phyloP scores from a whole-genome alignment of 768 basidiomycete species.

The Panellus pusillus region DNA sequence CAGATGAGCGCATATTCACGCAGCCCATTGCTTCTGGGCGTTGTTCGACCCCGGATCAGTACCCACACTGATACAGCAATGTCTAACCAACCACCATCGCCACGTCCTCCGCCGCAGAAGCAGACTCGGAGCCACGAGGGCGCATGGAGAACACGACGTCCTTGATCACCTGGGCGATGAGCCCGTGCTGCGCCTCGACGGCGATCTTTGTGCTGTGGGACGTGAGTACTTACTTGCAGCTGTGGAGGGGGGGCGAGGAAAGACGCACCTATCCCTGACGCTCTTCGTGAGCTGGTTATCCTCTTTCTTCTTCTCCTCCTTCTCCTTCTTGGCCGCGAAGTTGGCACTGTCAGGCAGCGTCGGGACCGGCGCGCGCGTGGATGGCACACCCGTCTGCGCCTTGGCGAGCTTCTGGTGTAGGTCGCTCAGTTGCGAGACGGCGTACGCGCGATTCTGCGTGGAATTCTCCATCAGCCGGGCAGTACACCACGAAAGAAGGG shows the following conservation, averaged over 20 bases:
- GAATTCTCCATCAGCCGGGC: not conserved
- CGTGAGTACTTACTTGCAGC: not conserved
- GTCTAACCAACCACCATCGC: constrained; percentile 6
- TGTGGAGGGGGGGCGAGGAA: not conserved
- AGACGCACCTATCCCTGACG: constrained; percentile 79
- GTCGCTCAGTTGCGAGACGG: constrained; percentile 88
- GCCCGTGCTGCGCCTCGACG: constrained; percentile 88
- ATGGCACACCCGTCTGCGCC: constrained; percentile 57
- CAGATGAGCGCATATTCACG: constrained; percentile 48
- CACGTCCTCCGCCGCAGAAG: not conserved
- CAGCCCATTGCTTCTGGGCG: constrained; percentile 42
- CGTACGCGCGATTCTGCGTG: constrained; percentile 88
- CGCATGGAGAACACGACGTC: constrained; percentile 83
- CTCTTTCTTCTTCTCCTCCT: constrained; percentile 81
- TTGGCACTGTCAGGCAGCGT: constrained; percentile 44
- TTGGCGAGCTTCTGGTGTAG: constrained; percentile 86
- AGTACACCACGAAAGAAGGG: not conserved
- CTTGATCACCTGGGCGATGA: constrained; percentile 92
- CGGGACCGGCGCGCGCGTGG: constrained; percentile 60
- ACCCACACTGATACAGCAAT: no score
- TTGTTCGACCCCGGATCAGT: constrained; percentile 24
- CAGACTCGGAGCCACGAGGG: constrained; percentile 23
- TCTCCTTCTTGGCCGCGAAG: constrained; percentile 48
- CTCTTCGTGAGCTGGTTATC: constrained; percentile 85
- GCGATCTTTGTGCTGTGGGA: constrained; percentile 77